Base-by-base conservation (phyloP, 129 eudicot species). In the Pulicaria dysenterica region DNA sequence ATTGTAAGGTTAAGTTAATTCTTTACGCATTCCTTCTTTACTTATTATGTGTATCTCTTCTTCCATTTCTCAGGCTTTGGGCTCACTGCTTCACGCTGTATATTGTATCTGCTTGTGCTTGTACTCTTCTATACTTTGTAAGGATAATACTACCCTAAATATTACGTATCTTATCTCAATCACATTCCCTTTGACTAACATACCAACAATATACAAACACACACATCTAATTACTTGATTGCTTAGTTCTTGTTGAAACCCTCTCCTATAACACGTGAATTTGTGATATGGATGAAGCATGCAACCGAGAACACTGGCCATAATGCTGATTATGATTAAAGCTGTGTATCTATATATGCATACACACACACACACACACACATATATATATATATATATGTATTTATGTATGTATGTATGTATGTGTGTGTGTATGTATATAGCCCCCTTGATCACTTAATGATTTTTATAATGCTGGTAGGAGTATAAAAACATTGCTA, bases 121-220 rank as follows among this genome's bases (percentile, higher is more conserved):
- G 98, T 75, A 47, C 83, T 81, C 96, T 94, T 72, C 89, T 94
- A 14, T 90, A 94, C 91, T 77, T 76, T 77, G 98, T 94, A 94
- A 94, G 93, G 61, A 84, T 24, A 24, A 24, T 24, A 24, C 31
- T 2, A 24, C 31, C 31, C 31, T 24, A 24, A 24, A 24, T 2
- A 24, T 24, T 24, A 24, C 31, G 31, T 24, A 24, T 24, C 31
- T 24, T 24, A 24, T 24, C 31, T 24, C 31, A 24, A 24, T 24
- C 31, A 24, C 31, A 24, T 24, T 24, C 31, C 31, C 31, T 24
- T 24, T 24, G 31, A 0, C 2, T 24, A 14, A n/a, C 54, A 13
- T 48, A 13, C n/a, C 4, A 4, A 12, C 4, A 11, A 6, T 12
- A 48, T 51, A 7, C 16, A 11, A 11, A 8, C 10, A 44, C 9